These are phyloP conservation scores for Coriaria nepalensis DNA, from an alignment of 306 rosid species.

Conservation along the genomic window DNA sequence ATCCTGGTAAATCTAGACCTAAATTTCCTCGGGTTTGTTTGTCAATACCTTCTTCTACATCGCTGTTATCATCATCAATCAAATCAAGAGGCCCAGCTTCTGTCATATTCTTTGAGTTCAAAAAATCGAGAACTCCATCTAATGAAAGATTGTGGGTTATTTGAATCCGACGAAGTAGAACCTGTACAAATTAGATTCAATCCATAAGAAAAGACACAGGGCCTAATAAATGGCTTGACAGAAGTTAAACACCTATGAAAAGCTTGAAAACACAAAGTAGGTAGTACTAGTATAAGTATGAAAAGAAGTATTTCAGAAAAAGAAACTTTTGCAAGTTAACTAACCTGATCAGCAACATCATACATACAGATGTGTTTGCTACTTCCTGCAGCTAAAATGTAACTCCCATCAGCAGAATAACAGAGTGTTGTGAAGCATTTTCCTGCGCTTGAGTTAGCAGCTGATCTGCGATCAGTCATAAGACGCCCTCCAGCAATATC, in stretches of 20 bases:
- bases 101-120: conserved; percentile 92
- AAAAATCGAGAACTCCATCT: conserved; percentile 87
- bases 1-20: conserved; percentile 74
- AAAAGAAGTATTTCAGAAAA: neutral
- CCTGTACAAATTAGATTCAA: conserved; percentile 36
- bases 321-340: conserved; percentile 16
- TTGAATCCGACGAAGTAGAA: conserved; percentile 67
- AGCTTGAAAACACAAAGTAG: neutral
- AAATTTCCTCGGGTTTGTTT: conserved; percentile 55
- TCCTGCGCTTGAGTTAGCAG: conserved; percentile 74
- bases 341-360: conserved; percentile 89
- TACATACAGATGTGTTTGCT: conserved; percentile 95
- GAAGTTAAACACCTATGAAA: too few species aligned
- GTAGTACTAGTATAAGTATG: neutral
- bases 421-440: conserved; percentile 80
- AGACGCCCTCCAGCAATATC: conserved; percentile 92
- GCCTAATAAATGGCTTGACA: neutral
- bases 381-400: conserved; percentile 75
- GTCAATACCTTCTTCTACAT: conserved; percentile 65
- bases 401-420: conserved; percentile 93
- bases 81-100: conserved; percentile 83
- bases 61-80: conserved; percentile 72
- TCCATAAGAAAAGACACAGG: neutral
- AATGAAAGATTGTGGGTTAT: conserved; percentile 82
- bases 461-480: conserved; percentile 83